Conservation (phyloP, 2,329 filamentous ascomycete genomes). For the Colletotrichum somersetense region DNA sequence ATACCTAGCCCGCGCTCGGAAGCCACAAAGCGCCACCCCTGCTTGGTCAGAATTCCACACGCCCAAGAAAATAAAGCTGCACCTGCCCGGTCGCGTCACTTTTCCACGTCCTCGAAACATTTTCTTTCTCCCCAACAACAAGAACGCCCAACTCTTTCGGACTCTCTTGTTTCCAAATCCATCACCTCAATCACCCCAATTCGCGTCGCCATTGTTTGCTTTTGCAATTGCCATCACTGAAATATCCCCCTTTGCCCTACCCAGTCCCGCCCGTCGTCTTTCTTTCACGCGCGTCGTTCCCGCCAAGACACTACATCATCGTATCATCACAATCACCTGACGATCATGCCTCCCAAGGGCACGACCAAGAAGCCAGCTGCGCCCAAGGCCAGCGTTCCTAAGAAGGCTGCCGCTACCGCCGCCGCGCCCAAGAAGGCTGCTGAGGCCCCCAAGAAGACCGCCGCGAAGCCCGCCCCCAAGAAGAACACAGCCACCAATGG, state of each 20-base stretch:
- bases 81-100: constrained; percentile 39
- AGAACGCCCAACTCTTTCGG: constrained; percentile 16
- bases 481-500: constrained; percentile 48
- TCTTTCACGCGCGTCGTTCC: constrained; percentile 33
- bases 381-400: constrained; percentile 48
- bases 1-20: constrained; percentile 15
- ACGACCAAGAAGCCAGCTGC: constrained; percentile 45
- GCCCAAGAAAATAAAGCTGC: constrained; percentile 42
- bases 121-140: constrained; percentile 30
- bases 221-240: constrained; percentile 8
- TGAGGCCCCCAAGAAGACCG: constrained; percentile 44
- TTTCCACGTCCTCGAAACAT: constrained; percentile 27
- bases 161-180: constrained; percentile 16
- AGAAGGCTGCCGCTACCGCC: constrained; percentile 42
- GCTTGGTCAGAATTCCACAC: constrained; percentile 37
- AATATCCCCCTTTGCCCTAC: background rate
- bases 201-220: constrained; percentile 12
- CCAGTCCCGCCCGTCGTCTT: background rate
- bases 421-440: constrained; percentile 48
- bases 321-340: constrained; percentile 23
- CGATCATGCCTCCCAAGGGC: constrained; percentile 46
- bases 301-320: constrained; percentile 1
- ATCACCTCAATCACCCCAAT: constrained; percentile 16
- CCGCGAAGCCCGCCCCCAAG: constrained; percentile 43
- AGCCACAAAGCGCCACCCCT: constrained; percentile 40